These are phyloP conservation scores for Phialocephala subalpina DNA, from an alignment of 2,329 filamentous ascomycete genomes.

Conservation along the genomic window DNA sequence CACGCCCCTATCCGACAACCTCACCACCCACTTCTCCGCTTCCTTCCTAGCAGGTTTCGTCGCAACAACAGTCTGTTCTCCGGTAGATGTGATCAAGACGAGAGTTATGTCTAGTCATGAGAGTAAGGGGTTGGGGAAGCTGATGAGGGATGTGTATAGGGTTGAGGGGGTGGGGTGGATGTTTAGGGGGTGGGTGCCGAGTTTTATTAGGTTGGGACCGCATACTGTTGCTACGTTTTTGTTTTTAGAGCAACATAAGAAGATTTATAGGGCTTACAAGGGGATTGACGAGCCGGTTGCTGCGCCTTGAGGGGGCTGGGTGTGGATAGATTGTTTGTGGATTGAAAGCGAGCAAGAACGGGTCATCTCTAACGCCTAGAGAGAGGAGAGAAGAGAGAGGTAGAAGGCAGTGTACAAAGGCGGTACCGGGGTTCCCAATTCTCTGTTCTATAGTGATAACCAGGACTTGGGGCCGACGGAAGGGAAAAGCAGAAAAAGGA, in stretches of 20 bases:
- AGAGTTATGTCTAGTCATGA: constrained; percentile 78
- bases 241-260: constrained; percentile 88
- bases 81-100: constrained; percentile 90
- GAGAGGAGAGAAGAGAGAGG: background rate
- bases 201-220: constrained; percentile 70
- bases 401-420: background rate
- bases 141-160: constrained; percentile 73
- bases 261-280: constrained; percentile 68
- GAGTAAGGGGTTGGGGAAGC: constrained; percentile 59
- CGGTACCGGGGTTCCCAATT: background rate
- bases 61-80: constrained; percentile 84
- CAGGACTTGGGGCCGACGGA: background rate
- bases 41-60: constrained; percentile 82
- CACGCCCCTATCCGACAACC: constrained; percentile 71
- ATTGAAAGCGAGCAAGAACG: background rate
- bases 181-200: constrained; percentile 91
- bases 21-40: constrained; percentile 81
- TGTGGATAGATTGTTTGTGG: background rate
- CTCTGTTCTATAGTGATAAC: background rate
- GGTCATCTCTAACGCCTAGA: background rate
- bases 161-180: constrained; percentile 81
- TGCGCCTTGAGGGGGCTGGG: background rate
- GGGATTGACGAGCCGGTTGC: constrained; percentile 35
- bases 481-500: background rate
- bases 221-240: constrained; percentile 90